A percentile compares a stretch with the other conserved stretches of the same genome.
These are phyloP conservation scores for Phytophthora sansomeana DNA, from an alignment of 352 stramenopile species.

Conservation along the genomic window DNA sequence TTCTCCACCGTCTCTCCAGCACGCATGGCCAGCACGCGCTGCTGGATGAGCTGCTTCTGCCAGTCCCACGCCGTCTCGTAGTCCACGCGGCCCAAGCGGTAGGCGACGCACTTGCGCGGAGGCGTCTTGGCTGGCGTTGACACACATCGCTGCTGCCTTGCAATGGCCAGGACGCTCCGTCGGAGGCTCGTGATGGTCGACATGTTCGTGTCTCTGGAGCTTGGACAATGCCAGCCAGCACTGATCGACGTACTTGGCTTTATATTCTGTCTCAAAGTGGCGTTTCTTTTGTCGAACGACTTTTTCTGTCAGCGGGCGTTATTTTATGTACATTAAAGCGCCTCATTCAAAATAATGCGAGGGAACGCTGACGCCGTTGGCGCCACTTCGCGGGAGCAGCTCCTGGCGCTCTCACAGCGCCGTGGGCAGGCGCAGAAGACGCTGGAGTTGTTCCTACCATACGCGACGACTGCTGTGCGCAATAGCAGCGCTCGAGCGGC, in stretches of 20 bases:
- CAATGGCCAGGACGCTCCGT: constrained; percentile 11
- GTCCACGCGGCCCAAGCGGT: constrained; percentile 73
- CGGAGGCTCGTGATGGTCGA: constrained; percentile 17
- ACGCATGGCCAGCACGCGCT: constrained; percentile 70
- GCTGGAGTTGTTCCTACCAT: constrained; percentile 26
- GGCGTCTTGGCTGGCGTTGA: neutral
- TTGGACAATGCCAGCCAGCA: neutral
- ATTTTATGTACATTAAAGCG: neutral
- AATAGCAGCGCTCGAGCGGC: neutral
- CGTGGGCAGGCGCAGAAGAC: constrained; percentile 20
- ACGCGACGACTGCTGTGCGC: constrained; percentile 19
- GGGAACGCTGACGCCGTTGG: constrained; percentile 15
- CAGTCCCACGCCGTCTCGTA: constrained; percentile 90
- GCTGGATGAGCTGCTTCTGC: constrained; percentile 89
- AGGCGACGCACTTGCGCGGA: constrained; percentile 68
- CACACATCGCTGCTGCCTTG: constrained; percentile 8
- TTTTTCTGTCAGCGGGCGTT: no score
- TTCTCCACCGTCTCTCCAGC: constrained; percentile 51
- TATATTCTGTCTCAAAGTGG: no score
- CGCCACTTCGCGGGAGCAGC: constrained; percentile 25
- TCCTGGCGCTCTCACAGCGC: constrained; percentile 40
- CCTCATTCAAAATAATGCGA: constrained; percentile 25
- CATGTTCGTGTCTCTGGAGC: no score
- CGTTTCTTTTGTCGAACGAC: no score
- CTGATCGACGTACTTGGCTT: no score